Evolutionary conservation across 208 protist genomes (phyloP).

Genomic region (Acanthamoeba triangularis): DNA sequence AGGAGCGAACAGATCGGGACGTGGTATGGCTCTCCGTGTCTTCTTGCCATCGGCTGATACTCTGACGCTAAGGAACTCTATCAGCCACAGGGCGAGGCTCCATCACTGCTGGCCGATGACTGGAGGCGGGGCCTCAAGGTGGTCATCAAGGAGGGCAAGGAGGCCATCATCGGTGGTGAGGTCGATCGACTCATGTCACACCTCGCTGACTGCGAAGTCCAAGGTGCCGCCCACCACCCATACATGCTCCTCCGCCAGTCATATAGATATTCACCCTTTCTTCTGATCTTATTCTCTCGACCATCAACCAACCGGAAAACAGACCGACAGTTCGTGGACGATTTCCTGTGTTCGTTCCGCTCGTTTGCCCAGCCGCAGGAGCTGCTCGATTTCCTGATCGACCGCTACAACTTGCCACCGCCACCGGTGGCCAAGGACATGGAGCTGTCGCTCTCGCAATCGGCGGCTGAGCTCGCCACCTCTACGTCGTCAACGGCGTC

Average conservation of each 20-base stretch:
- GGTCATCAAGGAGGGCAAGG: background rate
- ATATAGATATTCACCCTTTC: too few relatives aligned
- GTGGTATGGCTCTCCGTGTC: background rate
- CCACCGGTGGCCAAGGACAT: background rate
- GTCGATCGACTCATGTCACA: slow-evolving; percentile 33
- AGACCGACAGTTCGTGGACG: slow-evolving; percentile 50
- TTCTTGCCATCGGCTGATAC: too few relatives aligned
- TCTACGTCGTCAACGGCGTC: background rate
- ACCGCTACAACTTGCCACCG: slow-evolving; percentile 9
- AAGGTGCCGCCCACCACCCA: background rate
- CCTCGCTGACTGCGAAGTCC: slow-evolving; percentile 5
- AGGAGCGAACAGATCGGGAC: background rate
- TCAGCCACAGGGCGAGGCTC: background rate
- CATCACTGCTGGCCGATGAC: slow-evolving; percentile 2
- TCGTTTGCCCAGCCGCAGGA: slow-evolving; percentile 18
- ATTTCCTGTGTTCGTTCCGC: slow-evolving; percentile 53
- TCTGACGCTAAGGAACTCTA: background rate
- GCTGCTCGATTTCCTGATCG: slow-evolving; percentile 54
- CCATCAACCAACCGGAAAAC: too few relatives aligned
- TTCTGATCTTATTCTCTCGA: too few relatives aligned
- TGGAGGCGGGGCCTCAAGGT: slow-evolving; percentile 43
- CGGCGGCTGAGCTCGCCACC: background rate
- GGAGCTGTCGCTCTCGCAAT: too few relatives aligned
- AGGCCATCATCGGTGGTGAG: slow-evolving; percentile 47
- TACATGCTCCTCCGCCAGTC: too few relatives aligned